Percentiles rank a stretch among this genome's conserved stretches.
These are phyloP conservation scores for Funneliformis mosseae DNA, from an alignment of 192 early-diverging fungal species.

Conservation along the genomic window DNA sequence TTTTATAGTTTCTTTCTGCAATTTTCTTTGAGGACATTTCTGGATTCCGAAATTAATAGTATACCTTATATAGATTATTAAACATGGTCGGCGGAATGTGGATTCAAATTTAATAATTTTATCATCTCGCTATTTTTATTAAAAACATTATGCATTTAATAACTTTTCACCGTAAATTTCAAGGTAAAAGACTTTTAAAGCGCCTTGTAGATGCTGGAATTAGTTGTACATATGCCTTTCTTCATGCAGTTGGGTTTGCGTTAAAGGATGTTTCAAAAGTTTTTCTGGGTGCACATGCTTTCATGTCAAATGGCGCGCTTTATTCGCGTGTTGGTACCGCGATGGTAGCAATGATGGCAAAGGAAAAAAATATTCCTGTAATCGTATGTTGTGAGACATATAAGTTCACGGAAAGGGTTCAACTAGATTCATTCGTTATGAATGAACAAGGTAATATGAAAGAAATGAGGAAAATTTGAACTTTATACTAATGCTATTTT, in stretches of 20 bases:
- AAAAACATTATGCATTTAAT: conserved; percentile 19
- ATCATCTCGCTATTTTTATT: not conserved
- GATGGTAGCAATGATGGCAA: conserved; percentile 88
- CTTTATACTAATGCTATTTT: not conserved
- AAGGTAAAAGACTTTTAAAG: conserved; percentile 68
- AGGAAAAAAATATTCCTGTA: conserved; percentile 87
- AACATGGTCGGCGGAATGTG: too few species aligned
- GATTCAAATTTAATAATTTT: not conserved
- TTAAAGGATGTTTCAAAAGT: conserved; percentile 91
- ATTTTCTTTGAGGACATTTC: too few species aligned
- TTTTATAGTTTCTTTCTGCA: too few species aligned
- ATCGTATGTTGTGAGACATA: conserved; percentile 95
- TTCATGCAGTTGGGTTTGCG: conserved; percentile 71
- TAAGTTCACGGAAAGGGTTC: conserved; percentile 91
- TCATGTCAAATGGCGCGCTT: conserved; percentile 91
- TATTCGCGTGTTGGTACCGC: conserved; percentile 90
- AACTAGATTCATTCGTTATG: conserved; percentile 94
- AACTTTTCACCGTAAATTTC: not conserved
- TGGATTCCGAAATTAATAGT: too few species aligned
- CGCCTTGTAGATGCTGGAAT: conserved; percentile 67
- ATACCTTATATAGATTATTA: too few species aligned
- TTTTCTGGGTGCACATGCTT: conserved; percentile 89
- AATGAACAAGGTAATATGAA: conserved; percentile 81
- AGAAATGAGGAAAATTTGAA: not conserved
- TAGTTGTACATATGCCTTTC: conserved; percentile 68